phyloP scores from a whole-genome alignment of 1,284 basidiomycete species.

The Malassezia restricta region DNA sequence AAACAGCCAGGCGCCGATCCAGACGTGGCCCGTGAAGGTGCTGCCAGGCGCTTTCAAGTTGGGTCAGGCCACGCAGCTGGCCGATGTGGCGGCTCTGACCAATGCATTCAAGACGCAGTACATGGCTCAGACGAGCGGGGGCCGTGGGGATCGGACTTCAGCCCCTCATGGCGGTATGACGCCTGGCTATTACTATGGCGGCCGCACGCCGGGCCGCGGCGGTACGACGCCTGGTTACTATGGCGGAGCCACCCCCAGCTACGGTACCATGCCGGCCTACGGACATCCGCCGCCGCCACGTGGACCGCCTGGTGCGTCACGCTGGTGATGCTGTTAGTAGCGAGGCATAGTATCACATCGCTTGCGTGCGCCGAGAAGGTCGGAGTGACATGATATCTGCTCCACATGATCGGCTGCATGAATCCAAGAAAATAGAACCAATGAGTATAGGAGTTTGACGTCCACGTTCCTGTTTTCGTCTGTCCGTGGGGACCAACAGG shows the following conservation, averaged over 20 bases:
- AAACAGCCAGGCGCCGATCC: conserved; percentile 49
- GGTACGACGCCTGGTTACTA: conserved; percentile 10
- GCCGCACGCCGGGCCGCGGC: conserved; percentile 12
- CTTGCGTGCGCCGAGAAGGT: too few species aligned
- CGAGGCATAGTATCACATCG: too few species aligned
- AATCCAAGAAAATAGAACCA: too few species aligned
- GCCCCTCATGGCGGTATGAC: conserved; percentile 19
- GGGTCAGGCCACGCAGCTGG: conserved; percentile 35
- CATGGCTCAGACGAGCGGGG: conserved; percentile 26
- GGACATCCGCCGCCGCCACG: conserved; percentile 3
- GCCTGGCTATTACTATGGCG: conserved; percentile 5
- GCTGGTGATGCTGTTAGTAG: not conserved
- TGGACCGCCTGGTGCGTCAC: conserved; percentile 1
- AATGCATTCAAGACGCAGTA: conserved; percentile 47
- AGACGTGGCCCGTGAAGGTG: conserved; percentile 46
- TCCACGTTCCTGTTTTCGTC: too few species aligned
- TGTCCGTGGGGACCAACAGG: too few species aligned
- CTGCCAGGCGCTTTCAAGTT: conserved; percentile 42
- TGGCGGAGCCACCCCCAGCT: conserved; percentile 12
- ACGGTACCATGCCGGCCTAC: not conserved
- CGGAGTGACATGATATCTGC: too few species aligned
- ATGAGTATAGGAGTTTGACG: too few species aligned
- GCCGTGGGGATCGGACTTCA: conserved; percentile 25
- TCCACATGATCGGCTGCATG: too few species aligned
- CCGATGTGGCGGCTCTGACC: conserved; percentile 36